Conservation (phyloP, 352 stramenopile genomes). For the Phytophthora rubi region DNA sequence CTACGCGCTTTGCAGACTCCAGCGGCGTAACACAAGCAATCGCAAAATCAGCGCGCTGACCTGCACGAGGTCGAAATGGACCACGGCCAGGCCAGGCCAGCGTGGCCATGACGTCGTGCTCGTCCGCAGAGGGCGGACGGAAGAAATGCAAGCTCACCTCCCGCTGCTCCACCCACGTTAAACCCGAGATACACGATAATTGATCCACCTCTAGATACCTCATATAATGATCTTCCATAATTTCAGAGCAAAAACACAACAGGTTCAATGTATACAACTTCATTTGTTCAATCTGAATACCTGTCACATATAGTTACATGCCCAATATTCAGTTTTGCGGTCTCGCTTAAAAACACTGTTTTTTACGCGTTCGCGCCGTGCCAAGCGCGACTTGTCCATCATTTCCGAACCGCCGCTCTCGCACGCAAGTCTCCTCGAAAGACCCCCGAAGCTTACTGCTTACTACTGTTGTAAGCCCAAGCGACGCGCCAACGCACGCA, state of each 20-base stretch:
- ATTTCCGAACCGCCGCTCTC: constrained; percentile 32
- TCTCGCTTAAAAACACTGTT: constrained; percentile 9
- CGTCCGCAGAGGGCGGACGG: constrained; percentile 14
- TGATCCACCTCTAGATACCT: neutral
- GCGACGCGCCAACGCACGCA: constrained; percentile 8
- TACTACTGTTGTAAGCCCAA: neutral
- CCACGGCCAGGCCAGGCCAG: constrained; percentile 12
- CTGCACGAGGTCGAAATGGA: constrained; percentile 3
- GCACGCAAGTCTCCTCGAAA: constrained; percentile 27
- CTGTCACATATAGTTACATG: neutral
- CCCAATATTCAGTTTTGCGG: neutral
- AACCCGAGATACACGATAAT: constrained; percentile 5
- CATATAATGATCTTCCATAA: neutral
- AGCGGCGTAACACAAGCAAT: constrained; percentile 17
- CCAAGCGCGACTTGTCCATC: constrained; percentile 28
- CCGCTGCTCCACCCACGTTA: constrained; percentile 24
- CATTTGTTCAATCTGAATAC: neutral
- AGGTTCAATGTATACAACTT: neutral
- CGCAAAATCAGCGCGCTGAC: constrained; percentile 11
- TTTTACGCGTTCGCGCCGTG: constrained; percentile 5
- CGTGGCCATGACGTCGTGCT: constrained; percentile 6
- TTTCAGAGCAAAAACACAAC: neutral
- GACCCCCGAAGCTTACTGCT: neutral
- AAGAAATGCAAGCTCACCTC: constrained; percentile 24
- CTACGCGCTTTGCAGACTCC: constrained; percentile 1